Evolutionary conservation across 2,329 filamentous ascomycete genomes (phyloP), one percentile per base, ranked within the genome.

Genomic region (Paramyrothecium roridum): DNA sequence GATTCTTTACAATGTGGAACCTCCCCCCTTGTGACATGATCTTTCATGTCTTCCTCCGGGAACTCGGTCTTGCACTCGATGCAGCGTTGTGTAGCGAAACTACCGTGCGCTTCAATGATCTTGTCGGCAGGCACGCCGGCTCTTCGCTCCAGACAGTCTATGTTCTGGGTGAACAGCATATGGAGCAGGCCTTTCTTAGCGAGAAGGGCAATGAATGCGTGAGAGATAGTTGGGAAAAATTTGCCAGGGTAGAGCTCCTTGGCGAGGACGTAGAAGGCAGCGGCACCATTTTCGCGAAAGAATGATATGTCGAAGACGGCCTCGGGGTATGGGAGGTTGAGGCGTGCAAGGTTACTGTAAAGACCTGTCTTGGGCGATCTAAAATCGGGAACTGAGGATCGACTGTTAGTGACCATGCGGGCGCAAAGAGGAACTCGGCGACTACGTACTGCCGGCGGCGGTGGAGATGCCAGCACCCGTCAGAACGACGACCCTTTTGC

Each of bases 111-210:
- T 73, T 98, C 93, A 33, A 99, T 81, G 51, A 99, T 93, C 71
- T 83, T 86, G 2, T 93, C 86, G 0, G 77, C 80, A 0, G 92
- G 90, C 1, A 99, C 86, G 23, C 95, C 95, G 13, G 93, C 95
- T 62, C 84, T 81, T 21, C 93, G 85, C 74, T 99, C 95, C 13
- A 99, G 81, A 65, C 92, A 96, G 75, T 99, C 95, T 62, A 99
- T 98, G 67, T 99, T 99, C 69, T 99, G 95, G 0, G 95, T 97
- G 72, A 98, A 99, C 53, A 95, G 83, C 78, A 92, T 95, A 61
- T 88, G 77, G 22, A 99, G 77, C 45, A 93, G 77, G 3, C 84
- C 85, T 73, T 96, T 96, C 57, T 86, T 78, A 55, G 93, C 83
- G 17, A 98, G 84, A 22, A 99, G 78, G 16, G 85, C 81, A 65